Conservation (phyloP, 805 yeast genomes). For the Kuraishia capsulata region DNA sequence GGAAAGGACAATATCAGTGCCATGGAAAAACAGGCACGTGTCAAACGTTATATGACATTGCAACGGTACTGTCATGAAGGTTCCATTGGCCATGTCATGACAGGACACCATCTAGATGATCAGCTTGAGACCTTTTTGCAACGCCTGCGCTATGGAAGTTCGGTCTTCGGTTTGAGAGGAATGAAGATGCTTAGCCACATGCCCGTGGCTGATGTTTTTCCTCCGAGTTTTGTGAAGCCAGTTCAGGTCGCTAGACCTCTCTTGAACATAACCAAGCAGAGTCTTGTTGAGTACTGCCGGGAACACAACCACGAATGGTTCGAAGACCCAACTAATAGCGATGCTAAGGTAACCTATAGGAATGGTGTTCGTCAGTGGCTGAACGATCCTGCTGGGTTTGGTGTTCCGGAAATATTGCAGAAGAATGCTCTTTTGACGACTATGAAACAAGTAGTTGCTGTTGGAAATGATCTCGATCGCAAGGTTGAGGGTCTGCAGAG, state of each 20-base stretch:
- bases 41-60: constrained; percentile 38
- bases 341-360: constrained; percentile 44
- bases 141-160: constrained; percentile 36
- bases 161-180: constrained; percentile 52
- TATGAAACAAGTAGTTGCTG: constrained; percentile 6
- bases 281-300: constrained; percentile 37
- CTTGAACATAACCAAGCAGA: constrained; percentile 31
- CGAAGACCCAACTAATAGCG: constrained; percentile 59
- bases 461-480: constrained; percentile 10
- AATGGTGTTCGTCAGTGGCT: constrained; percentile 39
- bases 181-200: constrained; percentile 26
- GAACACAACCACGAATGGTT: constrained; percentile 42
- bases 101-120: constrained; percentile 68
- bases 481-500: constrained; percentile 11
- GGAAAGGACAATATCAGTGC: constrained; percentile 11
- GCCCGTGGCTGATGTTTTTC: constrained; percentile 16
- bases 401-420: constrained; percentile 11
- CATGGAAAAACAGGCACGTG: constrained; percentile 56
- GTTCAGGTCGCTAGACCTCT: constrained; percentile 42
- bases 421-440: constrained; percentile 6
- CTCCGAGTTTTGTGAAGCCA: constrained; percentile 6
- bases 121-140: constrained; percentile 62
- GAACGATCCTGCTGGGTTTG: constrained; percentile 6
- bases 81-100: constrained; percentile 28
- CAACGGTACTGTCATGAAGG: constrained; percentile 26